Evolutionary conservation across 2,329 filamentous ascomycete species (phyloP), one percentile per base, ranked within the genome.

Genomic region (Cytospora piceicola): DNA sequence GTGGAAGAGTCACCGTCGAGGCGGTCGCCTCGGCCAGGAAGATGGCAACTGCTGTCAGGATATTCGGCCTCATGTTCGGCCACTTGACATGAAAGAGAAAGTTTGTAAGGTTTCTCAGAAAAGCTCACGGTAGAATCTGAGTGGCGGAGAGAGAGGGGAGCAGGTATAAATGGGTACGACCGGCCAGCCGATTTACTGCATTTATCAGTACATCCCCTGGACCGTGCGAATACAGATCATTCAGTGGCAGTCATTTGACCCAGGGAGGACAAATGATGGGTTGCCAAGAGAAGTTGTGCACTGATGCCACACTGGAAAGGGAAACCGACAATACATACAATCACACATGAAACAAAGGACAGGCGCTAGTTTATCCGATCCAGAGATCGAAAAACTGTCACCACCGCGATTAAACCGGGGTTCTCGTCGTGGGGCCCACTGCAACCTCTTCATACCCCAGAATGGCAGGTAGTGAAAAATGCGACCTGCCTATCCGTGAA

Each of bases 1-100:
- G 58, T 3, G 63, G 63, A 2, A 67, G 63, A 7, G 39, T 62
- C 15, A 67, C 22, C 12, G 39, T 58, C 6, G 9, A n/a, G 24
- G 63, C 58, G 15, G 63, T 65, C n/a, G 65, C 59, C 1, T 4
- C 32, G 52, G 60, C 30, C 29, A 57, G 5, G 9, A n/a, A 30
- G 2, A 15, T 12, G 9, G n/a, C n/a, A 9, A 62, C 20, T 22
- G 42, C 42, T 22, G n/a, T 9, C 14, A 49, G 8, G n/a, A 22
- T 1, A 4, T 22, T n/a, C 42, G 4, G n/a, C 22, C 42, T 49
- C 42, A 49, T 49, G n/a, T 49, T 49, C 8, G n/a, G 42, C 20
- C 1, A 22, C 42, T 22, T 4, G 14, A 12, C 11, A 12, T 6
- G n/a, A 22, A 49, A 49, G 42, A 49, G 1, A 12, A 24, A 11